Percentiles rank a stretch among this genome's conserved stretches.
These are phyloP conservation scores for Coelastrella sp. DNA, from an alignment of 139 green algal genomes.

Conservation along the genomic window DNA sequence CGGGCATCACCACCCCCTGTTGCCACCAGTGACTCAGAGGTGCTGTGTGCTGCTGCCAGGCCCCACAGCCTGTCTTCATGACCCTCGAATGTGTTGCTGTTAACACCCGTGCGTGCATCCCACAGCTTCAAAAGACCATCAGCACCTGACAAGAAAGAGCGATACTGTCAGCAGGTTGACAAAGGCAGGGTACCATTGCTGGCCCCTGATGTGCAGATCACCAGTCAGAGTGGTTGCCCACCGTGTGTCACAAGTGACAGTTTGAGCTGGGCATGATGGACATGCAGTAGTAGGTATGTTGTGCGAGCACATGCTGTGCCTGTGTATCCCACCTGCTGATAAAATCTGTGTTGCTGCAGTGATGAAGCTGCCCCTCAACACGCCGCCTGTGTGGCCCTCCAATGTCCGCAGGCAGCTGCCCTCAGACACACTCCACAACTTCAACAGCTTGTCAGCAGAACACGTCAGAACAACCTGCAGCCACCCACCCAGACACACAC, in stretches of 20 bases:
- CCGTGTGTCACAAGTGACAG: too few species aligned
- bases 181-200: too few species aligned
- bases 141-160: slow-evolving; percentile 65
- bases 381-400: slow-evolving; percentile 90
- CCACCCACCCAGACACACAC: not conserved
- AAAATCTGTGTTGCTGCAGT: slow-evolving; percentile 81
- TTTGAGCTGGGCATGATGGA: too few species aligned
- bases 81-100: slow-evolving; percentile 90
- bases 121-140: slow-evolving; percentile 98
- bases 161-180: not conserved
- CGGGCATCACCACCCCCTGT: slow-evolving; percentile 83
- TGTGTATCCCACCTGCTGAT: slow-evolving; percentile 28
- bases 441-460: slow-evolving; percentile 84
- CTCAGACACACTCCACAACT: slow-evolving; percentile 89
- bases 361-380: slow-evolving; percentile 86
- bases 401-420: slow-evolving; percentile 91
- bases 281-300: too few species aligned
- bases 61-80: slow-evolving; percentile 94
- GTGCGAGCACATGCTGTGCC: not conserved
- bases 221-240: too few species aligned
- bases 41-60: slow-evolving; percentile 42
- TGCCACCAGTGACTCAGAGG: slow-evolving; percentile 66
- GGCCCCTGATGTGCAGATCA: too few species aligned
- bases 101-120: slow-evolving; percentile 75
- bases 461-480: slow-evolving; percentile 47